Evolutionary conservation across 495 filamentous ascomycete genomes (phyloP), one percentile per base, ranked within the genome.

Genomic region (Cercophora sp.): DNA sequence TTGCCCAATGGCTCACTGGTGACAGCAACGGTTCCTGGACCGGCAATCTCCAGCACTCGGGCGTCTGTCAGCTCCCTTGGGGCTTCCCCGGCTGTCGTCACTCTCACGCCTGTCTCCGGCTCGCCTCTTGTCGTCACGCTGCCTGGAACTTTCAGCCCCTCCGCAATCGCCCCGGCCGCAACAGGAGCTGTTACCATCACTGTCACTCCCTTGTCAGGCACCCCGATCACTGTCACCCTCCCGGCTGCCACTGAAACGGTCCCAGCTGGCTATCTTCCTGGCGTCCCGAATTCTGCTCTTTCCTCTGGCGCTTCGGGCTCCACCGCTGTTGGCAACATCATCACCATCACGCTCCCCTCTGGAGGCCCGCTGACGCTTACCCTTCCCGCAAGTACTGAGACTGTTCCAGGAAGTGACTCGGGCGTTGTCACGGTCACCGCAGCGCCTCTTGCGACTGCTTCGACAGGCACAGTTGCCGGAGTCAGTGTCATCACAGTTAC

Each of bases 111-210:
- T 26, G 20, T 39, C 19, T 49, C 47, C 8, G 48, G 54, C 2
- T 35, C 51, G n/a, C 44, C 55, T 3, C 16, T 54, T 49, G 44
- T 58, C 15, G 43, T 58, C 36, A 49, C 45, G 1, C 19, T 52
- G 8, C 24, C 51, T 8, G 27, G 19, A 2, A 22, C 32, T 19
- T 40, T 19, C 22, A 40, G 26, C 39, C 11, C 34, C 18, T 15
- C 36, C 25, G 16, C 27, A 4, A 32, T 39, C 20, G 5, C 13
- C 26, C 52, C 16, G 16, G 24, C 16, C 29, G 23, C 18, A 15
- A 22, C 45, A 24, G 45, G 13, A n/a, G 44, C 34, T 6, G n/a
- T 42, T 16, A 55, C 52, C 1, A 27, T 50, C 18, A 58, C 51
- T 13, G 36, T 19, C 15, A 27, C 32, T 1, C 44, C 45, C 19